Evolutionary conservation across 208 protist genomes (phyloP).

Genomic region (Novymonas esmeraldas): DNA sequence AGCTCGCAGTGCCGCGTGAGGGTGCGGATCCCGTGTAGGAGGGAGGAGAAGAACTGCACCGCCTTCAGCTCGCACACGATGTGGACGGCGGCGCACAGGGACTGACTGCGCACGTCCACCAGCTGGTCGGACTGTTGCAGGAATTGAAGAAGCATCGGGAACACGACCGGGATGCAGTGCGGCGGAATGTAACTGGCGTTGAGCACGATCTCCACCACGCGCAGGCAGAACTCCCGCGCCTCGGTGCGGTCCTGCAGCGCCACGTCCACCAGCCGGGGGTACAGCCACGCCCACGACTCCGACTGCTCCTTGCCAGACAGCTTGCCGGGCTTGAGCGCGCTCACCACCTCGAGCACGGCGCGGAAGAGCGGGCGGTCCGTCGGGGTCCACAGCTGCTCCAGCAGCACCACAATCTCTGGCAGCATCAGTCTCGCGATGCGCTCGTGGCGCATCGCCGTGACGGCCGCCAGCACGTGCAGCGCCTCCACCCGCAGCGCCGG

Average conservation of each 20-base stretch:
- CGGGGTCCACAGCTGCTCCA: constrained; percentile 88
- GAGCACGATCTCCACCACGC: constrained; percentile 86
- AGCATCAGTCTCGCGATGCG: constrained; percentile 82
- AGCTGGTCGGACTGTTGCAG: constrained; percentile 87
- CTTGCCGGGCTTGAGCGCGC: constrained; percentile 88
- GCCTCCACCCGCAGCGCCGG: constrained; percentile 84
- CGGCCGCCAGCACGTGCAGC: constrained; percentile 80
- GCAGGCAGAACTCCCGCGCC: constrained; percentile 86
- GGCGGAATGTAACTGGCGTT: constrained; percentile 89
- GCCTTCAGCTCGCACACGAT: constrained; percentile 91
- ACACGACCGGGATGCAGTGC: constrained; percentile 87
- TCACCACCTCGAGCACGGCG: constrained; percentile 85
- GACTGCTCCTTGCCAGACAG: constrained; percentile 90
- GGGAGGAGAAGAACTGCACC: constrained; percentile 79
- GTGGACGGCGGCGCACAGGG: constrained; percentile 82
- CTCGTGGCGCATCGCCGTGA: constrained; percentile 85
- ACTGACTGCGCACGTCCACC: constrained; percentile 82
- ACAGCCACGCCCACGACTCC: constrained; percentile 91
- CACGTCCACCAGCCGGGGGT: constrained; percentile 89
- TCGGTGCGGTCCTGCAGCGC: constrained; percentile 87
- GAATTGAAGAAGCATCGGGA: constrained; percentile 87
- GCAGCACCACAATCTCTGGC: constrained; percentile 88
- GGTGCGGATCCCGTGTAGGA: constrained; percentile 83
- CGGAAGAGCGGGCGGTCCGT: constrained; percentile 85
- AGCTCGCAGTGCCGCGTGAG: constrained; percentile 87